Evolutionary conservation across 495 filamentous ascomycete genomes (phyloP).

Genomic region (Podospora bellae-mahoneyi): DNA sequence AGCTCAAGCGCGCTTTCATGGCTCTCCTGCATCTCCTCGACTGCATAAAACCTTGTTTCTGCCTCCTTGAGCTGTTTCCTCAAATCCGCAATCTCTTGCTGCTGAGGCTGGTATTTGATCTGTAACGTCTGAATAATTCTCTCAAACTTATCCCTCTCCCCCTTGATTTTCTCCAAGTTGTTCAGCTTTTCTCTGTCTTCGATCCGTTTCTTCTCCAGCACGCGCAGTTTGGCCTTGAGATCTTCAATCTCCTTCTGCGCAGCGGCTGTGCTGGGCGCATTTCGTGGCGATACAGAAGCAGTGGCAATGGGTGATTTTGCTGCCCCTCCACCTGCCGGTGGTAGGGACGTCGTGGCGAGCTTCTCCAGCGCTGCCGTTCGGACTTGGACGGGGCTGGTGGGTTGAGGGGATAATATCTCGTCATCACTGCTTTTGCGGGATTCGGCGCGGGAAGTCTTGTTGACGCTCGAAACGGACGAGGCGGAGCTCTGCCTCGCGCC

Average conservation of each 20-base stretch:
- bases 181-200: conserved; percentile 91
- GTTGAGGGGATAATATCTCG: conserved; percentile 41
- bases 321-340: conserved; percentile 30
- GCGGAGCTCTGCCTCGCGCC: conserved; percentile 42
- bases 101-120: conserved; percentile 81
- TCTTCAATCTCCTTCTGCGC: conserved; percentile 70
- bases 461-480: conserved; percentile 39
- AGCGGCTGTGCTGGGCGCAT: conserved; percentile 38
- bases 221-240: conserved; percentile 69
- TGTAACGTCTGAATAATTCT: conserved; percentile 87
- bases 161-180: conserved; percentile 67
- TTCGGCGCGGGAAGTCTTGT: conserved; percentile 32
- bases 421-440: conserved; percentile 37
- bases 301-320: conserved; percentile 24
- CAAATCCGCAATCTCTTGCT: conserved; percentile 73
- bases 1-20: conserved; percentile 83
- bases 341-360: conserved; percentile 35
- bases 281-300: conserved; percentile 11
- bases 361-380: conserved; percentile 46
- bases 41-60: conserved; percentile 60
- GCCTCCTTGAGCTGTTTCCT: conserved; percentile 74
- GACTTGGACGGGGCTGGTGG: conserved; percentile 45
- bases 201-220: conserved; percentile 75
- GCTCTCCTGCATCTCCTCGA: conserved; percentile 73
- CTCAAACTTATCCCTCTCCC: conserved; percentile 82